Evolutionary conservation across 768 basidiomycete genomes (phyloP), one percentile per base, ranked within the genome.

Genomic region (Piloderma croceum): DNA sequence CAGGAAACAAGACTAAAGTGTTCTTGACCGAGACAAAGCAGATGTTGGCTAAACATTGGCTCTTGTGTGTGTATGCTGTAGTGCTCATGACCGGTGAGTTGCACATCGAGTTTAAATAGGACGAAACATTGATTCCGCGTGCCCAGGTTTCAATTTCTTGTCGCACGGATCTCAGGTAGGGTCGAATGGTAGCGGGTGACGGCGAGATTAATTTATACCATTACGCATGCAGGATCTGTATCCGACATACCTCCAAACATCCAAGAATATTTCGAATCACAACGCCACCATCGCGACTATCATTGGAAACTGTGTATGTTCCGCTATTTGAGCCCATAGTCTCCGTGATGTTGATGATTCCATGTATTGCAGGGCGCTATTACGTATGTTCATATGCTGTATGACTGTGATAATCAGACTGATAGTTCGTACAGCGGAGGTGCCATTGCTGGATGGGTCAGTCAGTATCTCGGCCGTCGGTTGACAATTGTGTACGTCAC

Each of bases 31-130:
- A 92, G 60, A 77, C 79, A 0, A 69, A 73, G 43, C 65, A 63
- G 40, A 94, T 93, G 89, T 63, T 93, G 22, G 87, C 76, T 64
- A 60, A 52, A 10, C 88, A 96, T 55, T 94, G 90, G 90, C 48
- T 79, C 10, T 56, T 86, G 24, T 90, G 85, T 56, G 78, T 92
- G 36, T 93, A 92, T 52, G 84, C 85, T 1, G 73, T 92, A 15
- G 63, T 90, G 35, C 72, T 92, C 41, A 88, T 91, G 85, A 79
- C 81, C 2, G 73, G 73, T 70, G 41, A 6, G 63, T 40, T 33
- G 38, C 42, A 15, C 27, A 29, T 29, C n/a, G n/a, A n/a, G n/a
- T n/a, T n/a, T n/a, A n/a, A n/a, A n/a, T n/a, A n/a, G n/a, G n/a
- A n/a, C n/a, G 9, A 9, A 15, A 29, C 15, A 29, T 29, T 29